phyloP scores from a whole-genome alignment of 306 rosid species.

The Alnus glutinosa region DNA sequence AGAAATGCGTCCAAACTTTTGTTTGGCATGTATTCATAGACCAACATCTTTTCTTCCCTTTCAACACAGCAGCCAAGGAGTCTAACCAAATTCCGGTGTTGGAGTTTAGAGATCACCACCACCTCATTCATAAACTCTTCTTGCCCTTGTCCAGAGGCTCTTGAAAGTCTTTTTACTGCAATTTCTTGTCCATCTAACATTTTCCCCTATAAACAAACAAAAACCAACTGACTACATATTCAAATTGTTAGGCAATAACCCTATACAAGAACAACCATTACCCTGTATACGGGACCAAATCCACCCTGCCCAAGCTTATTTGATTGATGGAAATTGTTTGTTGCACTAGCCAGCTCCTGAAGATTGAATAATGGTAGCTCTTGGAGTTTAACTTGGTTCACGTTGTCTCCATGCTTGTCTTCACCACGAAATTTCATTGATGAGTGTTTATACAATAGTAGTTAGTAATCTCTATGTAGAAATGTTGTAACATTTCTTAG shows the following conservation, averaged over 20 bases:
- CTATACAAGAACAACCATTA: neutral
- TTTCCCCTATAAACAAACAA: constrained; percentile 26
- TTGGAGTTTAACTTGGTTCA: neutral
- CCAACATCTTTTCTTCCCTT: no score
- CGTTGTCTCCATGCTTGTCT: neutral
- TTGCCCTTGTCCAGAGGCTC: neutral
- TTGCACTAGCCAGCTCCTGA: constrained; percentile 8
- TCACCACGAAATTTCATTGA: neutral
- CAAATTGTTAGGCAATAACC: no score
- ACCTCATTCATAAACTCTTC: no score
- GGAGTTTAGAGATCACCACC: no score
- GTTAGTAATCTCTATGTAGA: neutral
- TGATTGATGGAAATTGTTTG: neutral
- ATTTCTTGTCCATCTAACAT: constrained; percentile 40
- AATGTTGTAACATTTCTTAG: neutral
- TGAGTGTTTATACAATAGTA: no score
- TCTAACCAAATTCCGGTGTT: no score
- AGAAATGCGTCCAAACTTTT: no score
- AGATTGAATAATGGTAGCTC: neutral
- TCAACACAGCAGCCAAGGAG: no score
- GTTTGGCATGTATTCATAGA: no score
- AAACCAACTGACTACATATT: neutral
- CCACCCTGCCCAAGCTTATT: constrained; percentile 12
- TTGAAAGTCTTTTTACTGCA: constrained; percentile 49
- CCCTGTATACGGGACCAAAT: constrained; percentile 16